phyloP scores from a whole-genome alignment of 2,329 filamentous ascomycete species.

The Tolypocladium ophioglossoides region DNA sequence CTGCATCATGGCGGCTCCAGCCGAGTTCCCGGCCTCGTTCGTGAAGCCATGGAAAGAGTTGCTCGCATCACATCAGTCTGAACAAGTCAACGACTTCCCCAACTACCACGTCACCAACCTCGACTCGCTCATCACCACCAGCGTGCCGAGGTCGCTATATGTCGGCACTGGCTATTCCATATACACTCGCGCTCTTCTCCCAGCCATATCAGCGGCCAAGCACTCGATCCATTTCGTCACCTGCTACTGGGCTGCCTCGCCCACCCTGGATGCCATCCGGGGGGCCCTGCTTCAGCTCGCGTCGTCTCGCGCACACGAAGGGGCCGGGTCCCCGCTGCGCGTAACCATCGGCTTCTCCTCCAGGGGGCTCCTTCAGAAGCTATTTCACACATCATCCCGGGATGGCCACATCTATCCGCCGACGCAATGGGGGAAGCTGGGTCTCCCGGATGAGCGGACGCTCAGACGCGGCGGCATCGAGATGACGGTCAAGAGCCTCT shows the following conservation, averaged over 20 bases:
- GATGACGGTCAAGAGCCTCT: conserved; percentile 64
- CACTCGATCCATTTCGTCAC: conserved; percentile 66
- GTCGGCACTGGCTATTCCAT: conserved; percentile 49
- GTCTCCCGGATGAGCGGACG: conserved; percentile 45
- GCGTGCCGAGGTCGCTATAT: conserved; percentile 35
- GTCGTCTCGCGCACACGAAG: conserved; percentile 17
- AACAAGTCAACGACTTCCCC: conserved; percentile 34
- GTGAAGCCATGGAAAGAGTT: conserved; percentile 25
- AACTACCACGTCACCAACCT: conserved; percentile 33
- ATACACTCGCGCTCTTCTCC: conserved; percentile 43
- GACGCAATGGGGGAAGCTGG: conserved; percentile 51
- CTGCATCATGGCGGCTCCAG: conserved; percentile 1
- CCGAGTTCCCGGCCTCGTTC: conserved; percentile 25
- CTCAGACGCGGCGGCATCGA: conserved; percentile 51
- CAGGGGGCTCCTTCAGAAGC: conserved; percentile 58
- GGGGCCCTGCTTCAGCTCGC: conserved; percentile 51
- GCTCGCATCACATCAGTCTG: conserved; percentile 18
- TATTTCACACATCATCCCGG: conserved; percentile 57
- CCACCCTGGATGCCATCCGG: conserved; percentile 46
- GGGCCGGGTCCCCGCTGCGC: conserved; percentile 29
- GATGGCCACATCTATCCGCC: conserved; percentile 52
- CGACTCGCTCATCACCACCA: conserved; percentile 36
- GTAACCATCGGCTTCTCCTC: conserved; percentile 72
- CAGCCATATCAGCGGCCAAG: conserved; percentile 49
- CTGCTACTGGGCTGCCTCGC: conserved; percentile 69